phyloP scores from a whole-genome alignment of 2,329 filamentous ascomycete genomes.

The Ambrosiella beaveri region DNA sequence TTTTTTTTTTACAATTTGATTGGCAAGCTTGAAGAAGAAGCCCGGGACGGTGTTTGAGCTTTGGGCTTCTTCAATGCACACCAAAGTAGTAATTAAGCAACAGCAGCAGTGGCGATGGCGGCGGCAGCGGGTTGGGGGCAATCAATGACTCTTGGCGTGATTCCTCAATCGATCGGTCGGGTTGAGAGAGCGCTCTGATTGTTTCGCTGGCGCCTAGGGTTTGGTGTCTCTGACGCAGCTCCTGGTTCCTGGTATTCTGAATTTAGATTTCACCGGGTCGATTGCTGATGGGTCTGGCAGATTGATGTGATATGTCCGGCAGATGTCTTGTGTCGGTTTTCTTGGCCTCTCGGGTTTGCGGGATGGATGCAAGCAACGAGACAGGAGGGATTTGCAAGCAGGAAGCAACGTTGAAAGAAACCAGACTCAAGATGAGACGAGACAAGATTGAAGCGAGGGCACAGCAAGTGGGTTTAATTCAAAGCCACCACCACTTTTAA shows the following conservation, averaged over 20 bases:
- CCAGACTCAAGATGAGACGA: background rate
- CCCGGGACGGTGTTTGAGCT: background rate
- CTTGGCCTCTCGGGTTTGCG: background rate
- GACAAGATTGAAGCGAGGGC: background rate
- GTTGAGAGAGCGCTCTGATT: background rate
- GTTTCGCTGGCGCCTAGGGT: background rate
- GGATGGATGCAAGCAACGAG: background rate
- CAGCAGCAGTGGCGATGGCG: background rate
- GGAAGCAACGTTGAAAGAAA: background rate
- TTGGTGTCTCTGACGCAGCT: background rate
- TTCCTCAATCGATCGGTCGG: too few relatives aligned
- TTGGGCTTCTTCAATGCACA: background rate
- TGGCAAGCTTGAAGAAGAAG: too few relatives aligned
- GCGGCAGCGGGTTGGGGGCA: background rate
- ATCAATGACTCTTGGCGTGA: background rate
- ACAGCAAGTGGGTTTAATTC: too few relatives aligned
- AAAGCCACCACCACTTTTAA: too few relatives aligned
- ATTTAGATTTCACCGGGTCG: too few relatives aligned
- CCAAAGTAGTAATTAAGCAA: background rate
- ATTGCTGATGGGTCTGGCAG: background rate
- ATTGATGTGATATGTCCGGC: background rate
- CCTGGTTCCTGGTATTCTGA: too few relatives aligned
- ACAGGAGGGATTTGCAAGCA: background rate
- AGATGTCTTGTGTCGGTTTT: too few relatives aligned
- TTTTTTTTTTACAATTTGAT: too few relatives aligned